These are phyloP conservation scores for Iberis amara DNA, from an alignment of 441 rosid genomes.

Conservation along the genomic window DNA sequence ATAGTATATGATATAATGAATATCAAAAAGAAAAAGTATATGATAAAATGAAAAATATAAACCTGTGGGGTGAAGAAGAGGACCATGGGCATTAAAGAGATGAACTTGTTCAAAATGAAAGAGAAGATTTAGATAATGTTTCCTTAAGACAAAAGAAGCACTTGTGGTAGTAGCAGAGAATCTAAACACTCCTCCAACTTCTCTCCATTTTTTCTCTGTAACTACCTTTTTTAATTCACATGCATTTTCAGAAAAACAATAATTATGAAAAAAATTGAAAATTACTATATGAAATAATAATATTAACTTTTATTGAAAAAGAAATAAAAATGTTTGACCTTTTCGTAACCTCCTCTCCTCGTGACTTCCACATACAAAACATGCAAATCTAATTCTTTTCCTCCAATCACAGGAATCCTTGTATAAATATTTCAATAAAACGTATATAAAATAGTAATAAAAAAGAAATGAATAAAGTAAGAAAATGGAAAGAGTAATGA, in stretches of 20 bases:
- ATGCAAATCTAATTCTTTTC: constrained; percentile 91
- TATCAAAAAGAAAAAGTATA: background rate
- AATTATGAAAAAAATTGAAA: background rate
- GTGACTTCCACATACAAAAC: constrained; percentile 85
- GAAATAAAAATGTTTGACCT: constrained; percentile 40
- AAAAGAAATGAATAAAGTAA: background rate
- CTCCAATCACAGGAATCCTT: constrained; percentile 99
- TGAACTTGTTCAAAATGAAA: constrained; percentile 90
- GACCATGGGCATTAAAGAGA: constrained; percentile 66
- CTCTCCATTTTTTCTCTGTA: constrained; percentile 97
- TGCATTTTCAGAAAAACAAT: constrained; percentile 21
- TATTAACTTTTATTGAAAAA: background rate
- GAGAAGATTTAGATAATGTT: constrained; percentile 74
- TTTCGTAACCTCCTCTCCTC: constrained; percentile 81
- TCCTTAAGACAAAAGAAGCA: constrained; percentile 88
- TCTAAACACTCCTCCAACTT: constrained; percentile 79
- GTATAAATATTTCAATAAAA: background rate
- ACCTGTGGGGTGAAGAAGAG: constrained; percentile 55
- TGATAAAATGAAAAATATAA: background rate
- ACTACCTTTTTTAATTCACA: constrained; percentile 53
- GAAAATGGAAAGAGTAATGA: background rate
- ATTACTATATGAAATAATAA: background rate
- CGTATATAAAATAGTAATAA: background rate
- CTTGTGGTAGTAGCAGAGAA: constrained; percentile 93
- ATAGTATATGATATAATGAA: no score